Conservation (phyloP, 169 alveolate species). For the Eimeria maxima region DNA sequence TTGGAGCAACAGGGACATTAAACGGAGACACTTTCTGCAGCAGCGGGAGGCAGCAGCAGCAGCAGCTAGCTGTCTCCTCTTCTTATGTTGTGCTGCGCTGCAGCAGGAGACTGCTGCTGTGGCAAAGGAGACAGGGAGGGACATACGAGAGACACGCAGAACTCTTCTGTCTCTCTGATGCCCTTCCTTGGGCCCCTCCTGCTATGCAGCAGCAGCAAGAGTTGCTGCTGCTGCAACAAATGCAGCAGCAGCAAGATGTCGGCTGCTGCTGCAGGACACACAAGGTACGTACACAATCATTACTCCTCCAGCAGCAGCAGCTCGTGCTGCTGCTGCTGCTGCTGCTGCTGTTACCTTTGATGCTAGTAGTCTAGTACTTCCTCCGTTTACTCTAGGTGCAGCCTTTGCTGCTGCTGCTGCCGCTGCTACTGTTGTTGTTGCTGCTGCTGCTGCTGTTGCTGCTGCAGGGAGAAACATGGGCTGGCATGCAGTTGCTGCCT, state of each 20-base stretch:
- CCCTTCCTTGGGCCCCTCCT: constrained; percentile 19
- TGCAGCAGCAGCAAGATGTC: constrained; percentile 22
- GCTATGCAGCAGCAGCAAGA: constrained; percentile 60
- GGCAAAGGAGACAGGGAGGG: constrained; percentile 37
- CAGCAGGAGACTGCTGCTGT: constrained; percentile 50
- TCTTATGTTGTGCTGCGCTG: constrained; percentile 39
- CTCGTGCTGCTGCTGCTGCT: constrained; percentile 28
- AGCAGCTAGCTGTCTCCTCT: constrained; percentile 59
- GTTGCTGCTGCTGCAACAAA: constrained; percentile 53
- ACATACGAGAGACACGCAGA: constrained; percentile 21
- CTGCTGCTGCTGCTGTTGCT: constrained; percentile 25
- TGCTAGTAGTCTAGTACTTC: neutral
- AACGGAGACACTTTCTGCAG: constrained; percentile 11
- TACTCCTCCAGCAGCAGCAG: too few species aligned
- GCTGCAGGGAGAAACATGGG: constrained; percentile 28
- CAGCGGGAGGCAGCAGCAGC: constrained; percentile 25
- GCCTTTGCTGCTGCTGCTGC: neutral
- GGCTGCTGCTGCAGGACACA: constrained; percentile 3
- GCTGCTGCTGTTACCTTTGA: too few species aligned
- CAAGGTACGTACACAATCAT: too few species aligned
- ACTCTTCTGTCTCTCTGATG: constrained; percentile 51
- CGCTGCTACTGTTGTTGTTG: neutral
- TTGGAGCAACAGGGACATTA: constrained; percentile 5
- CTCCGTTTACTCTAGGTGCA: neutral
- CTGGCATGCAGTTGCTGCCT: constrained; percentile 31